Evolutionary conservation across 768 basidiomycete genomes (phyloP).

Genomic region (Paxillus ammoniavirescens): DNA sequence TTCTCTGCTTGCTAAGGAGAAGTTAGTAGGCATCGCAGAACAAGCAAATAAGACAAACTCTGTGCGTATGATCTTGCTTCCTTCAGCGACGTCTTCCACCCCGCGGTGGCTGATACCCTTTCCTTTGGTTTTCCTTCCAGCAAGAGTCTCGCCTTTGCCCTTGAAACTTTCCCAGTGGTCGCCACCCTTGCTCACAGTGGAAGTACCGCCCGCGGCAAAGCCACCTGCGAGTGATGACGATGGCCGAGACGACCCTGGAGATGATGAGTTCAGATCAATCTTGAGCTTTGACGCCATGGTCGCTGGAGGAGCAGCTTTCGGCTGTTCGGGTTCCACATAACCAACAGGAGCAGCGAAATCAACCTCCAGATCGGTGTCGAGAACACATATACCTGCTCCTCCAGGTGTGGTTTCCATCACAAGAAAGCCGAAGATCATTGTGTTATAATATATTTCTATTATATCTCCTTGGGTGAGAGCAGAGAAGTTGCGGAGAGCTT

Average conservation of each 20-base stretch:
- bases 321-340: conserved; percentile 91
- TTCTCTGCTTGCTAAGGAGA: conserved; percentile 64
- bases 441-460: conserved; percentile 97
- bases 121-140: conserved; percentile 91
- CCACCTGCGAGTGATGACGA: conserved; percentile 71
- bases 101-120: conserved; percentile 86
- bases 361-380: conserved; percentile 97
- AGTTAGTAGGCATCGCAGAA: conserved; percentile 8
- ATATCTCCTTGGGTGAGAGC: conserved; percentile 93
- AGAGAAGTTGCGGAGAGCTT: conserved; percentile 91
- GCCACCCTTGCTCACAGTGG: conserved; percentile 68
- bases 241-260: conserved; percentile 83
- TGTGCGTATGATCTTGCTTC: conserved; percentile 87
- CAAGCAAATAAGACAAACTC: conserved; percentile 58
- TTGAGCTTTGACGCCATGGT: conserved; percentile 98
- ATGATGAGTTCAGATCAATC: conserved; percentile 86
- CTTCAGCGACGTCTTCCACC: conserved; percentile 72
- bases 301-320: conserved; percentile 72
- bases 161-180: conserved; percentile 96
- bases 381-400: conserved; percentile 81
- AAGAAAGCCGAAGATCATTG: conserved; percentile 90
- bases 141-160: conserved; percentile 89
- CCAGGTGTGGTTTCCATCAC: conserved; percentile 93
- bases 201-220: conserved; percentile 50
- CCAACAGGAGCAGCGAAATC: conserved; percentile 93